These are phyloP conservation scores for Tilletia setariae DNA, from an alignment of 1,284 basidiomycete species.

Conservation along the genomic window DNA sequence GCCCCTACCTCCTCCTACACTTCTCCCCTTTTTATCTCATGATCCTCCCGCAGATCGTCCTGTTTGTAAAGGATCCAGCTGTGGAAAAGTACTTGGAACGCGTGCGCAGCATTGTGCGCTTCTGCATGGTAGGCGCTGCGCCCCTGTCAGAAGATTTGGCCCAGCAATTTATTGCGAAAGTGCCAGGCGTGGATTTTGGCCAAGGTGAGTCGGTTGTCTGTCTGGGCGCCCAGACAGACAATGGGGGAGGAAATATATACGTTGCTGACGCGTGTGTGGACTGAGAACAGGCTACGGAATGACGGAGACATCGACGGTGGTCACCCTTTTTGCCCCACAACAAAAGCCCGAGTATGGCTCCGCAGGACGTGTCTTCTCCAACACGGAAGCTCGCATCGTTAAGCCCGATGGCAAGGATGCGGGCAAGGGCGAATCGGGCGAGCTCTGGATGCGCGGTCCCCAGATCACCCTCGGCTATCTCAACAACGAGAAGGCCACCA, in stretches of 20 bases:
- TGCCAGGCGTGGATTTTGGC: conserved; percentile 40
- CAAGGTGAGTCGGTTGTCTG: conserved; percentile 28
- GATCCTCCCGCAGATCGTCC: conserved; percentile 19
- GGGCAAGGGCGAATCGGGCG: conserved; percentile 54
- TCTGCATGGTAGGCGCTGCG: conserved; percentile 45
- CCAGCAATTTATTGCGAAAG: conserved; percentile 29
- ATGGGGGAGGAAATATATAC: not conserved
- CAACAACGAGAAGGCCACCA: conserved; percentile 49
- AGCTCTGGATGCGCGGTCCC: conserved; percentile 58
- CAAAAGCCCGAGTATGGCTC: conserved; percentile 1
- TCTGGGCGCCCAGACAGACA: too few relatives aligned
- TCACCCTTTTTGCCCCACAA: not conserved
- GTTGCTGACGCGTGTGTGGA: not conserved
- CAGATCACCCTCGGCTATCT: conserved; percentile 59
- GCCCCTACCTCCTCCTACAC: too few relatives aligned
- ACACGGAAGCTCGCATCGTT: conserved; percentile 43
- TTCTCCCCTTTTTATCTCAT: not conserved
- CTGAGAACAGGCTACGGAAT: conserved; percentile 16
- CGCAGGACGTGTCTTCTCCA: conserved; percentile 26
- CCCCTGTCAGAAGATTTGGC: conserved; percentile 40
- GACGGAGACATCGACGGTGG: conserved; percentile 22
- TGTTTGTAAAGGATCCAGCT: conserved; percentile 25
- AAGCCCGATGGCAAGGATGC: conserved; percentile 45
- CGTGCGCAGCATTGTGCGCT: conserved; percentile 27
- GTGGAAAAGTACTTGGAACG: conserved; percentile 27